Evolutionary conservation across 257 asterid genomes (phyloP).

Genomic region (Jaltomata sinuosa): DNA sequence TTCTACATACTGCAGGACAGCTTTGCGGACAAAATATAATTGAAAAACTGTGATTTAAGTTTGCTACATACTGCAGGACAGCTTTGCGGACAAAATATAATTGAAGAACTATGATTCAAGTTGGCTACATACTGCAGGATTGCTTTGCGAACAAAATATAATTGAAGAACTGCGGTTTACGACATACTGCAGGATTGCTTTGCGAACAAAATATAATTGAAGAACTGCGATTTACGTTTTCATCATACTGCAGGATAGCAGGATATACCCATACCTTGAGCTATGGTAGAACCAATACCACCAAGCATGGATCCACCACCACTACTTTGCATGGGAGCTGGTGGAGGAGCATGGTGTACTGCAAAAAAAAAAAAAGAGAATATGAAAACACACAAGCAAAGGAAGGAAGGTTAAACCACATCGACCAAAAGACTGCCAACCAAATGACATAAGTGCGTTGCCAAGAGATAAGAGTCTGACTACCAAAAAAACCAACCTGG

Average conservation of each 20-base stretch:
- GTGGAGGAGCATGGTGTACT: conserved; percentile 40
- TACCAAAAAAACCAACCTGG: not conserved
- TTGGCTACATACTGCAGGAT: too few relatives aligned
- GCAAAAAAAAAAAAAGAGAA: not conserved
- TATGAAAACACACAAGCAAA: not conserved
- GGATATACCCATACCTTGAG: conserved; percentile 11
- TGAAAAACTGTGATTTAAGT: too few relatives aligned
- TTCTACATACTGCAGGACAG: too few relatives aligned
- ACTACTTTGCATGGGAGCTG: conserved; percentile 54
- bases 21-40: not conserved
- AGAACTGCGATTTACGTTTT: not conserved
- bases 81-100: not conserved
- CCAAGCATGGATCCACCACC: conserved; percentile 64
- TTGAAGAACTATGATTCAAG: not conserved
- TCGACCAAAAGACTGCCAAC: not conserved
- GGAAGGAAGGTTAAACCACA: not conserved
- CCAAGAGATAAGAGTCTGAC: not conserved
- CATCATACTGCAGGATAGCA: not conserved
- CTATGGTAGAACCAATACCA: conserved; percentile 37
- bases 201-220: not conserved
- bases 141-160: not conserved
- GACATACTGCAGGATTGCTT: too few relatives aligned
- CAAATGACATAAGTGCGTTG: not conserved
- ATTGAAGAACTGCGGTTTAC: not conserved
- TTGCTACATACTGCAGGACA: too few relatives aligned